These are phyloP conservation scores for Amphicarpaea edgeworthii DNA, from an alignment of 306 rosid genomes.

Conservation along the genomic window DNA sequence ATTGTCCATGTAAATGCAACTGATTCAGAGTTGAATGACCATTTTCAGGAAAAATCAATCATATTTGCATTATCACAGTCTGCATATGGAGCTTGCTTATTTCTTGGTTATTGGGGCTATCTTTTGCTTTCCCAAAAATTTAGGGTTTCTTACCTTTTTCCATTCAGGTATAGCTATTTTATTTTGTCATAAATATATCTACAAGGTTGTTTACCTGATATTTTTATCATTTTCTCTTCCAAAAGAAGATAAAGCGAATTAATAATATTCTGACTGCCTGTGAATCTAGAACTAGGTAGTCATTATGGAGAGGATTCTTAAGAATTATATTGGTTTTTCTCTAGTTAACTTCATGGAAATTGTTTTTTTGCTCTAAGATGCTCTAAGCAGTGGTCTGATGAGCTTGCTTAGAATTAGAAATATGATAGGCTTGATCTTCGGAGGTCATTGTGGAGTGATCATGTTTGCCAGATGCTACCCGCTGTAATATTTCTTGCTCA, in stretches of 20 bases:
- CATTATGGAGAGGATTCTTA: slow-evolving; percentile 23
- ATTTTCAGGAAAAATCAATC: slow-evolving; percentile 80
- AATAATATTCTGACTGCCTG: neutral
- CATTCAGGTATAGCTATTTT: slow-evolving; percentile 75
- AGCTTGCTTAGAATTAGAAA: neutral
- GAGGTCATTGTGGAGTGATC: slow-evolving; percentile 20
- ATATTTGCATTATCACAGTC: slow-evolving; percentile 86
- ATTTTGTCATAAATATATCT: slow-evolving; percentile 23
- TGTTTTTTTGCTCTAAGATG: slow-evolving; percentile 31
- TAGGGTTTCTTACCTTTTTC: slow-evolving; percentile 65
- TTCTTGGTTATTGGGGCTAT: slow-evolving; percentile 92
- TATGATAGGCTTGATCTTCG: slow-evolving; percentile 13
- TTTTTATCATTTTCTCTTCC: slow-evolving; percentile 15
- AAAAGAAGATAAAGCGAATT: slow-evolving; percentile 29
- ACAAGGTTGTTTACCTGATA: neutral
- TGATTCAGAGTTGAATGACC: slow-evolving; percentile 43
- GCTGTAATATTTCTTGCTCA: slow-evolving; percentile 2
- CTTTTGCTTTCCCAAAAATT: slow-evolving; percentile 59
- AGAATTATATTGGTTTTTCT: slow-evolving; percentile 30
- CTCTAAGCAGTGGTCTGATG: slow-evolving; percentile 10
- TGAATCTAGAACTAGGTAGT: slow-evolving; percentile 33
- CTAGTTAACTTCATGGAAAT: slow-evolving; percentile 24
- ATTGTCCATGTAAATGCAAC: slow-evolving; percentile 42
- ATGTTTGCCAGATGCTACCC: slow-evolving; percentile 1
- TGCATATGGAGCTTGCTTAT: slow-evolving; percentile 90